Percentiles rank a stretch among this genome's conserved stretches.
Evolutionary conservation across 225 moss, liverwort and hornwort species (phyloP).

Genomic region (Physcomitrellopsis africana): DNA sequence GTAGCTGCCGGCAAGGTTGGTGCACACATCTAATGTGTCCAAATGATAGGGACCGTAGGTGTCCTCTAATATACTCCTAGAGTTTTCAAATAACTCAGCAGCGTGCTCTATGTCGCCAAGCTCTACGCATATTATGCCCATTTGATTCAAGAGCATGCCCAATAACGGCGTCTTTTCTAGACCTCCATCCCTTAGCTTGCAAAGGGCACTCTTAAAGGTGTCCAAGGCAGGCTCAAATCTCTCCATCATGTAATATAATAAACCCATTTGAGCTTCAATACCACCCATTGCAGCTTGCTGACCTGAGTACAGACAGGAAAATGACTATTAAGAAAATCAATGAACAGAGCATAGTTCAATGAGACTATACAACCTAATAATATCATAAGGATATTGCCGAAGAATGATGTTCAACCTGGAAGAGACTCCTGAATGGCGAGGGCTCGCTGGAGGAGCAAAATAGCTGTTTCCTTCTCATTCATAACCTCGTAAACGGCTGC

Average conservation of each 20-base stretch:
- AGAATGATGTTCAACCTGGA: slow-evolving; percentile 58
- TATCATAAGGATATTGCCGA: neutral
- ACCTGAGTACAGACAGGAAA: slow-evolving; percentile 36
- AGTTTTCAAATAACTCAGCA: slow-evolving; percentile 64
- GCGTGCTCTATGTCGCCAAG: slow-evolving; percentile 86
- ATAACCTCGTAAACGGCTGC: slow-evolving; percentile 85
- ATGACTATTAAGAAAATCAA: neutral
- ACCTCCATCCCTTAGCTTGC: slow-evolving; percentile 75
- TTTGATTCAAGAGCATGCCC: slow-evolving; percentile 88
- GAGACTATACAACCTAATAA: neutral
- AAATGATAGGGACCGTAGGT: slow-evolving; percentile 76
- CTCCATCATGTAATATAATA: slow-evolving; percentile 79
- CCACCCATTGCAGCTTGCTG: slow-evolving; percentile 88
- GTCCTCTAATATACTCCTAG: slow-evolving; percentile 71
- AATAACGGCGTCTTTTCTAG: slow-evolving; percentile 69
- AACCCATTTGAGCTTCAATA: slow-evolving; percentile 92
- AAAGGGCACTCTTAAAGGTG: slow-evolving; percentile 69
- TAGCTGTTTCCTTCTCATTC: slow-evolving; percentile 84
- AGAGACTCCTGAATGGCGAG: slow-evolving; percentile 80
- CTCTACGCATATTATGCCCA: slow-evolving; percentile 85
- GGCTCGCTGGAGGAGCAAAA: slow-evolving; percentile 75
- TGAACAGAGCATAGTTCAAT: neutral
- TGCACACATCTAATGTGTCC: slow-evolving; percentile 89
- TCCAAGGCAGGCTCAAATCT: slow-evolving; percentile 63
- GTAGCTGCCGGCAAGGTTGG: slow-evolving; percentile 92